Base-by-base conservation (phyloP, 345 rosid species). In the Pistacia atlantica region DNA sequence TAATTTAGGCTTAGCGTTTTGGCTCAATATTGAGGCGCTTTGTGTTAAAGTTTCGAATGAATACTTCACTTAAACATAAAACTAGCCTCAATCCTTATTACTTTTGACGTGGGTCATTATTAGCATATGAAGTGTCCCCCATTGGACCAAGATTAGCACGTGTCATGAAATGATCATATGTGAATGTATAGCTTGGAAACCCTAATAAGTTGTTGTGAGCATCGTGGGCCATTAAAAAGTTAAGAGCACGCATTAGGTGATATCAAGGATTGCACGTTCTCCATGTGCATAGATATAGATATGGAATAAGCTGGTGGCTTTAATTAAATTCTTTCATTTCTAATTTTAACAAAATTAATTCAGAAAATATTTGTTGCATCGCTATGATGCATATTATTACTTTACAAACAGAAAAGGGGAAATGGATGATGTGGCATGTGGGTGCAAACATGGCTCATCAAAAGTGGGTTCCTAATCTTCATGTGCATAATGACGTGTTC, bases 191-290 rank as follows among this genome's bases (percentile, higher is more conserved):
- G 22, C 28, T 11, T 0, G 4, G 62, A 33, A 70, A 55, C 73
- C 73, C 49, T 55, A 57, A 56, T 56, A 18, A 12, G 3, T 58
- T 3, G 25, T 2, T 38, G 65, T n/a, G 49, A n/a, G 11, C 18
- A 25, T 33, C 17, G 48, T 51, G n/a, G 45, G 20, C 20, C 48
- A 11, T 58, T 57, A n/a, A 37, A 54, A 16, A 20, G 75, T 58
- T n/a, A 38, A 37, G 65, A 58, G 33, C 52, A 37, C 1, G 52
- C 65, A 37, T 35, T 8, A 2, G 54, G 22, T 25, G 71, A 56
- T 51, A 68, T 31, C 72, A 38, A 74, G 78, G 69, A 22, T 14
- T 48, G 73, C 84, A 74, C 68, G 79, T 78, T 81, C 79, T 74
- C 79, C 81, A 78, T 73, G 84, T 78, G 77, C 81, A 58, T 8